A percentile compares a stretch with the other conserved stretches of the same genome.
Conservation (phyloP, 768 basidiomycete species). For the Lactarius indigo region DNA sequence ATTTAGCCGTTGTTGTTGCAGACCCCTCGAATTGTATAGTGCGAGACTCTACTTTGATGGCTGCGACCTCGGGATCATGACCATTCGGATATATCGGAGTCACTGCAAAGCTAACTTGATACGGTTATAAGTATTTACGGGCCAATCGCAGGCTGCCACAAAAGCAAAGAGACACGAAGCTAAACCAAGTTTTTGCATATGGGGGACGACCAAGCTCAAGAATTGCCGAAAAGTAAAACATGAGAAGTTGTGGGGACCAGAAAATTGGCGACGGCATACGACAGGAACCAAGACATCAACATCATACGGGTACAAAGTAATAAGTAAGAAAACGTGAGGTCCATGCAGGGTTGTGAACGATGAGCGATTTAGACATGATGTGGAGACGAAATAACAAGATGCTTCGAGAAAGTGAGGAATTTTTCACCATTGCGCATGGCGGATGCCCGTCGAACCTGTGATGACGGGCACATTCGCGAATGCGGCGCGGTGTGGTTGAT, state of each 20-base stretch:
- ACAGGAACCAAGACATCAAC: conserved; percentile 11
- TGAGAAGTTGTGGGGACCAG: background rate
- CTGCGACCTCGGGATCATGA: background rate
- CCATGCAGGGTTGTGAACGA: conserved; percentile 11
- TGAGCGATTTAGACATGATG: conserved; percentile 19
- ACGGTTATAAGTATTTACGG: conserved; percentile 1
- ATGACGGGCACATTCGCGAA: conserved; percentile 7
- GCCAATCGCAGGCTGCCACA: background rate
- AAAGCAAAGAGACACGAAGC: conserved; percentile 2
- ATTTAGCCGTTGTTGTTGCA: background rate
- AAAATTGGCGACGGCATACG: conserved; percentile 11
- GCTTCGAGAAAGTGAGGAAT: background rate
- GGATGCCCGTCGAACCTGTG: conserved; percentile 23
- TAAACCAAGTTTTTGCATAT: conserved; percentile 15
- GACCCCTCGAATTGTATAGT: background rate
- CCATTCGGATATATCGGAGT: background rate
- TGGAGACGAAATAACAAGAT: background rate
- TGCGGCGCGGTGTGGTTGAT: conserved; percentile 9
- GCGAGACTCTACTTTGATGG: background rate
- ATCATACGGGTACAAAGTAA: conserved; percentile 18
- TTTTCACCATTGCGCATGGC: conserved; percentile 23
- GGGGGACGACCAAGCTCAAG: background rate
- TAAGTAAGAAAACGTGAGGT: conserved; percentile 13
- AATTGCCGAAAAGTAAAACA: background rate
- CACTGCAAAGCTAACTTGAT: background rate